Evolutionary conservation across 768 basidiomycete genomes (phyloP).

Genomic region (Naganishia onofrii): DNA sequence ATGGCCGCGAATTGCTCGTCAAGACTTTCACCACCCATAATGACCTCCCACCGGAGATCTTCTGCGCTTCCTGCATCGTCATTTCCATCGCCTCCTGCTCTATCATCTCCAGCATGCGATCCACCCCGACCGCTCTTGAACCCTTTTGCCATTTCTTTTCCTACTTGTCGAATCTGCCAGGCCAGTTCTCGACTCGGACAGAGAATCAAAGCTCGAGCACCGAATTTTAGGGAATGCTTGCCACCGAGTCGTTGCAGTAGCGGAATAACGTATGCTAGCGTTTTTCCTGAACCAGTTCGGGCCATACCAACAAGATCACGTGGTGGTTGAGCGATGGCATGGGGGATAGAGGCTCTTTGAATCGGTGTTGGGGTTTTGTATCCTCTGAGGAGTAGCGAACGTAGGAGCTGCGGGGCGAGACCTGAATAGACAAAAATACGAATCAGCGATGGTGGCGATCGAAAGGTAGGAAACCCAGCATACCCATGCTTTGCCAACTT

Average conservation of each 20-base stretch:
- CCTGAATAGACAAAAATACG: conserved; percentile 56
- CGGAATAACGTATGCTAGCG: conserved; percentile 91
- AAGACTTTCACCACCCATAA: conserved; percentile 92
- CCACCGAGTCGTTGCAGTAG: conserved; percentile 81
- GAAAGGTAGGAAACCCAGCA: conserved; percentile 42
- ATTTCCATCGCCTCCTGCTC: conserved; percentile 53
- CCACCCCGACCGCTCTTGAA: conserved; percentile 61
- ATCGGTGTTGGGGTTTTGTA: conserved; percentile 95
- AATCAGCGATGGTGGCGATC: background rate
- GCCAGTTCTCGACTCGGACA: conserved; percentile 92
- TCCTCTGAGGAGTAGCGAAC: conserved; percentile 83
- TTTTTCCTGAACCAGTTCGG: conserved; percentile 95
- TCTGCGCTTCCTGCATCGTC: conserved; percentile 62
- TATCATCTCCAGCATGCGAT: conserved; percentile 71
- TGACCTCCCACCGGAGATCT: conserved; percentile 78
- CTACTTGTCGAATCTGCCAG: conserved; percentile 86
- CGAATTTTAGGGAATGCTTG: conserved; percentile 72
- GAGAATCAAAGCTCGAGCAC: conserved; percentile 80
- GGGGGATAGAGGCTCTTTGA: conserved; percentile 83
- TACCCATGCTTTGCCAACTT: conserved; percentile 95
- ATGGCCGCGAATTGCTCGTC: conserved; percentile 97
- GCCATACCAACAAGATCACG: conserved; percentile 97
- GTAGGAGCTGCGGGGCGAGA: conserved; percentile 75
- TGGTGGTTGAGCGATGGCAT: conserved; percentile 76
- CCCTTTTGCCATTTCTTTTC: conserved; percentile 85